Base-by-base conservation (phyloP, 768 basidiomycete genomes). In the Lanmaoa pseudosensibilis region DNA sequence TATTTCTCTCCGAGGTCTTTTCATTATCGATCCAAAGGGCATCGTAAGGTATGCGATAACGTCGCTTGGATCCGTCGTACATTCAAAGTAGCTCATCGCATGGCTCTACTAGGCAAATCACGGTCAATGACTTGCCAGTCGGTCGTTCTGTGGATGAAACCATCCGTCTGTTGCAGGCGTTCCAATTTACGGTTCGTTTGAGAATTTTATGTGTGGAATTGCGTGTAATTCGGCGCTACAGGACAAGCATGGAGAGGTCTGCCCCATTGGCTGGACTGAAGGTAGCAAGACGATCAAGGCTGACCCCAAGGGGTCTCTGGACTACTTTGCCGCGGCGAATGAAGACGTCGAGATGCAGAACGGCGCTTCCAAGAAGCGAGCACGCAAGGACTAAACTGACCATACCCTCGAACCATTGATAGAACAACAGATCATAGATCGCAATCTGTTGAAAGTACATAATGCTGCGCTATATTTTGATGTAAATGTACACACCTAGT, bases 81-180 rank as follows among this genome's bases (percentile, higher is more conserved):
- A 16, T 23, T 38, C 15, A 8, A 30, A 0, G 43, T 6, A n/a
- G 37, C 40, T 54, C 19, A 49, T 39, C 15, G 18, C 18, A 5
- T n/a, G 49, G 18, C 19, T 39, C 52, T 41, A 89, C 52, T 41
- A 89, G 88, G 58, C 88, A 92, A 78, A 87, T 90, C 63, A 92
- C 91, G 52, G 78, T 96, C 58, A 96, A 96, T 69, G 94, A 97
- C 73, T 82, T 95, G 39, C 92, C 94, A 15, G 93, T 96, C 47
- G 94, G 94, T n/a, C 90, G 94, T 51, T 94, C 92, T 3, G 94
- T 96, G 52, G 93, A 94, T 37, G 94, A 97, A 77, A 94, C 94
- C 2, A 63, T 94, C 51, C 88, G 94, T 56, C 84, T 97, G 47
- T 77, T 97, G 75, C 86, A 95, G 74, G 94, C 94, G 21, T 94